phyloP scores from a whole-genome alignment of 2,329 filamentous ascomycete species.

The Talaromyces albobiverticillius region DNA sequence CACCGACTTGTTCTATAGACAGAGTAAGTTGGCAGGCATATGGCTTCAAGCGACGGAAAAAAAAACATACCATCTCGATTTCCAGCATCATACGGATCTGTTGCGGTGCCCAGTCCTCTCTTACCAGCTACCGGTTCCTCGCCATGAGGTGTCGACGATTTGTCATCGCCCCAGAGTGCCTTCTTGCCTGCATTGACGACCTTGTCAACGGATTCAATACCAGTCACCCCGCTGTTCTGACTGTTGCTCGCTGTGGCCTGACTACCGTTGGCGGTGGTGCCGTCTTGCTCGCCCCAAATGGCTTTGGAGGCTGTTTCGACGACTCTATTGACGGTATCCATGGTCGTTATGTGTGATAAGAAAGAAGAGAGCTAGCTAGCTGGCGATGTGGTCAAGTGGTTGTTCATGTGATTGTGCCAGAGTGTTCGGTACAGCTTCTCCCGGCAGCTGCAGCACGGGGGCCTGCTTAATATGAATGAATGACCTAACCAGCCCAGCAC shows the following conservation, averaged over 20 bases:
- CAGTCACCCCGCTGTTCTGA: not conserved
- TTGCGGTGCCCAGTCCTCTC: constrained; percentile 62
- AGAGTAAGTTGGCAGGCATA: too few relatives aligned
- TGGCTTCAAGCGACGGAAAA: not conserved
- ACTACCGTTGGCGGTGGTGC: not conserved
- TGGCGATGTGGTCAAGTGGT: not conserved
- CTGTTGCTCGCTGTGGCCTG: not conserved
- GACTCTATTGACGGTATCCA: constrained; percentile 63
- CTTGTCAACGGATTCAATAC: constrained; percentile 29
- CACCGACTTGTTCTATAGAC: constrained; percentile 6
- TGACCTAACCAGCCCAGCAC: not conserved
- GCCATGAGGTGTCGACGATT: constrained; percentile 32
- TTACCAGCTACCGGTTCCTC: constrained; percentile 71
- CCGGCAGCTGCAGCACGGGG: too few relatives aligned
- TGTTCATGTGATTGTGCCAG: too few relatives aligned
- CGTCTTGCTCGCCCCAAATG: constrained; percentile 12
- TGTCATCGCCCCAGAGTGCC: constrained; percentile 48
- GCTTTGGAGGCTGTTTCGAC: constrained; percentile 46
- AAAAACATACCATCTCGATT: constrained; percentile 60
- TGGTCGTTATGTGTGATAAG: constrained; percentile 27
- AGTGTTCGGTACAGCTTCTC: too few relatives aligned
- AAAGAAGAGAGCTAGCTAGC: not conserved
- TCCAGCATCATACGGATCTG: constrained; percentile 75
- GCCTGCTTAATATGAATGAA: too few relatives aligned
- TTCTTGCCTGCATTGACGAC: constrained; percentile 50